A percentile compares a stretch with the other conserved stretches of the same genome.
phyloP scores from a whole-genome alignment of 306 rosid genomes.

The Fagus crenata region DNA sequence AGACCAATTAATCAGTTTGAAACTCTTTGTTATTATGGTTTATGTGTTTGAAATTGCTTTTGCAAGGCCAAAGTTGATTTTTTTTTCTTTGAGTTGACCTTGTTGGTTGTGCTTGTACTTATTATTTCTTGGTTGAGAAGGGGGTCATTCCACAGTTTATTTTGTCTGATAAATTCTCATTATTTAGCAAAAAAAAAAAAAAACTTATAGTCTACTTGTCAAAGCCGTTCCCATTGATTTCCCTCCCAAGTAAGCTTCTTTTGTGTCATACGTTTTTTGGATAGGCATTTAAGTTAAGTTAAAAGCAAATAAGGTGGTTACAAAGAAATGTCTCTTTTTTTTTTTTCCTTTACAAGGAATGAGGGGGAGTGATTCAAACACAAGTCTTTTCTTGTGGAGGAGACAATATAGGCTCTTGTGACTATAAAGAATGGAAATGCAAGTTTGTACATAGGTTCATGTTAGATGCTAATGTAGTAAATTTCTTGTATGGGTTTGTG shows the following conservation, averaged over 20 bases:
- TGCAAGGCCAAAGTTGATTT: not conserved
- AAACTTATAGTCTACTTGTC: not conserved
- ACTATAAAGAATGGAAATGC: no score
- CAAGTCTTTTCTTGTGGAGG: no score
- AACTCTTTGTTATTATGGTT: not conserved
- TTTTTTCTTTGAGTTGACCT: not conserved
- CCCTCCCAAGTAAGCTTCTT: no score
- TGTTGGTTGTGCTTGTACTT: not conserved
- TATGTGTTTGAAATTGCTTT: not conserved
- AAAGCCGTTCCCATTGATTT: not conserved
- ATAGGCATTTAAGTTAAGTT: not conserved
- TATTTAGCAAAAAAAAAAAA: no score
- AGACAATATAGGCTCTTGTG: no score
- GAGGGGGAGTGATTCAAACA: no score
- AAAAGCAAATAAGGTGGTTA: not conserved
- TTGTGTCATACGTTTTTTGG: no score
- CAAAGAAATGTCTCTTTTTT: not conserved
- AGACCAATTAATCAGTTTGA: not conserved
- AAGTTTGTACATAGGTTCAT: no score
- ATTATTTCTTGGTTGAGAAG: not conserved
- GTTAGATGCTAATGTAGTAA: not conserved
- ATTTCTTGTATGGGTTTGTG: not conserved
- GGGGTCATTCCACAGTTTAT: no score
- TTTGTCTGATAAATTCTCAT: no score
- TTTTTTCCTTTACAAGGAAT: no score